phyloP scores from a whole-genome alignment of 176 grass and related monocot genomes.

The Stipa capillata region DNA sequence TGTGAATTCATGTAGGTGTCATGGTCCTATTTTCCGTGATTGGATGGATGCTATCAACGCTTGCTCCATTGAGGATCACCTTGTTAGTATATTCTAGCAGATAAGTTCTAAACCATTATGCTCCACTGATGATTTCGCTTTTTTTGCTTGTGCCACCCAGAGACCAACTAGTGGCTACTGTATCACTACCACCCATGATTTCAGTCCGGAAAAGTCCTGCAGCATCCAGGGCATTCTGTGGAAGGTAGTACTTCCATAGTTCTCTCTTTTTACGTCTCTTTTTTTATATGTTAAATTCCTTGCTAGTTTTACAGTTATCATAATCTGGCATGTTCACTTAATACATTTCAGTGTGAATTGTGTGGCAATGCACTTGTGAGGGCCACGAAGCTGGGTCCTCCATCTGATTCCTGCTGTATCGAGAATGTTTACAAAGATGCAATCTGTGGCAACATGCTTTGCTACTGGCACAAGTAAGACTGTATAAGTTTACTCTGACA shows the following conservation, averaged over 20 bases:
- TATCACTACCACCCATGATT: constrained; percentile 65
- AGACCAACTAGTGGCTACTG: constrained; percentile 54
- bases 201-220: constrained; percentile 23
- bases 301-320: not conserved
- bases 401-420: constrained; percentile 54
- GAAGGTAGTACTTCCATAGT: constrained; percentile 37
- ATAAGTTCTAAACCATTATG: not conserved
- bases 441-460: constrained; percentile 46
- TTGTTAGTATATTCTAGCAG: constrained; percentile 33
- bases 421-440: constrained; percentile 15
- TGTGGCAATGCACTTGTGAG: constrained; percentile 42
- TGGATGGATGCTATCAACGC: constrained; percentile 68
- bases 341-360: constrained; percentile 44
- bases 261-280: not conserved
- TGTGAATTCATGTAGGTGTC: constrained; percentile 26
- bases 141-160: constrained; percentile 27
- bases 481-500: not conserved
- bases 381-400: constrained; percentile 19
- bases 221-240: constrained; percentile 27
- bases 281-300: not conserved
- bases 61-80: constrained; percentile 31
- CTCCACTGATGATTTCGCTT: constrained; percentile 1
- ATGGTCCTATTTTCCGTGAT: constrained; percentile 53
- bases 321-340: constrained; percentile 11
- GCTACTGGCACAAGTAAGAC: constrained; percentile 75